Base-by-base conservation (phyloP, 305 asterid species). In the Petunia hybrid region DNA sequence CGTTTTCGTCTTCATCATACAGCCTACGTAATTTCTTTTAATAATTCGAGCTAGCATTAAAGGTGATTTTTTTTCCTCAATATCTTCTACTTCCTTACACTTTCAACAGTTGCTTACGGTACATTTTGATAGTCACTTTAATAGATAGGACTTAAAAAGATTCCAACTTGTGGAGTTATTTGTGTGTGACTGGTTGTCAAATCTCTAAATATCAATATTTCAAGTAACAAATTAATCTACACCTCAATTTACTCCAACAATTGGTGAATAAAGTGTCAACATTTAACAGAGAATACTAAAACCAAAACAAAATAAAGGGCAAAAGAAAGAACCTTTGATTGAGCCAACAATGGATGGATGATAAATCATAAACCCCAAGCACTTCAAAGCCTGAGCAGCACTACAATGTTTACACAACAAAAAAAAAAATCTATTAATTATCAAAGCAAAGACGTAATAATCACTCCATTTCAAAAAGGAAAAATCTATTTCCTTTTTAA, bases 311-410 rank as follows among this genome's bases (percentile, higher is more conserved):
- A 53, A 70, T 69, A 45, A 45, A 78, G 13, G 41, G 22, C 39
- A 42, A 77, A 55, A 55, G 43, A 74, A 36, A 43, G 10, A 83
- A 92, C 98, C 97, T 83, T 56, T 78, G 76, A 91, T 82, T 8
- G 87, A 84, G 80, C 90, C 86, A 83, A 87, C 90, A 55, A 87
- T 80, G 61, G 85, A 73, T 51, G 97, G 98, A 55, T 92, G 93
- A 88, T 92, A 93, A 80, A 92, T 88, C 94, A 93, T 91, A 87
- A 91, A 92, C 22, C 98, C 98, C 91, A 92, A 88, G 83, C 93
- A 92, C 91, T 93, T 93, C 90, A 93, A 88, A 35, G 95, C 95
- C 86, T 81, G 93, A 53, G 91, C 91, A 75, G 95, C 94, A 83
- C 97, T 93, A 79, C 66, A 83, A 73, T 57, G 46, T 39, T 56